phyloP scores from a whole-genome alignment of 495 filamentous ascomycete genomes.

The Penicillium chermesinum region DNA sequence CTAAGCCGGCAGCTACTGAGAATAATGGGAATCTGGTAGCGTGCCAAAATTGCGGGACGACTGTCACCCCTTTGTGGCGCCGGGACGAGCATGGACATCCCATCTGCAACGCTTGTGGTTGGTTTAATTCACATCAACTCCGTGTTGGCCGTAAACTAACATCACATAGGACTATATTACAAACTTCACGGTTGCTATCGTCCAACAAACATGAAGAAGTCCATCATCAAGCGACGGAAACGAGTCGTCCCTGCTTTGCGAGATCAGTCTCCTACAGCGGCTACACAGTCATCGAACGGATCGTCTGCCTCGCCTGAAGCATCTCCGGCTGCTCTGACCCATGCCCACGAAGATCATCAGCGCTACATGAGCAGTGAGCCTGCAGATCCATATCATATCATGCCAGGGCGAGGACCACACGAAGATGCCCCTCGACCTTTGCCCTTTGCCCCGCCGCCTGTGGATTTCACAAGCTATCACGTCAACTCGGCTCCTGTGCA shows the following conservation, averaged over 20 bases:
- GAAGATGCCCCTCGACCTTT: conserved; percentile 27
- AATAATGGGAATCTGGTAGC: conserved; percentile 78
- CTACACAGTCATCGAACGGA: conserved; percentile 42
- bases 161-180: conserved; percentile 77
- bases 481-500: conserved; percentile 33
- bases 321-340: conserved; percentile 43
- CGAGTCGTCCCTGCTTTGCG: conserved; percentile 81
- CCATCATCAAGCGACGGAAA: conserved; percentile 92
- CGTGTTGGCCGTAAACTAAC: conserved; percentile 6
- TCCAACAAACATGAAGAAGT: conserved; percentile 95
- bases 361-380: conserved; percentile 40
- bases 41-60: conserved; percentile 96
- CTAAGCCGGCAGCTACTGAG: conserved; percentile 21
- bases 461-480: conserved; percentile 48
- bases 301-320: conserved; percentile 43
- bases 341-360: conserved; percentile 56
- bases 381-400: conserved; percentile 17
- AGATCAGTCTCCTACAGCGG: conserved; percentile 43
- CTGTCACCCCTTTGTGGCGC: conserved; percentile 93
- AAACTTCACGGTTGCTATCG: conserved; percentile 93
- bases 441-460: conserved; percentile 42
- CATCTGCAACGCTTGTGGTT: conserved; percentile 98
- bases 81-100: conserved; percentile 93
- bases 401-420: conserved; percentile 1
- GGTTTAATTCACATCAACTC: conserved; percentile 26